phyloP scores from a whole-genome alignment of 495 filamentous ascomycete species.

The Neurospora sp. region DNA sequence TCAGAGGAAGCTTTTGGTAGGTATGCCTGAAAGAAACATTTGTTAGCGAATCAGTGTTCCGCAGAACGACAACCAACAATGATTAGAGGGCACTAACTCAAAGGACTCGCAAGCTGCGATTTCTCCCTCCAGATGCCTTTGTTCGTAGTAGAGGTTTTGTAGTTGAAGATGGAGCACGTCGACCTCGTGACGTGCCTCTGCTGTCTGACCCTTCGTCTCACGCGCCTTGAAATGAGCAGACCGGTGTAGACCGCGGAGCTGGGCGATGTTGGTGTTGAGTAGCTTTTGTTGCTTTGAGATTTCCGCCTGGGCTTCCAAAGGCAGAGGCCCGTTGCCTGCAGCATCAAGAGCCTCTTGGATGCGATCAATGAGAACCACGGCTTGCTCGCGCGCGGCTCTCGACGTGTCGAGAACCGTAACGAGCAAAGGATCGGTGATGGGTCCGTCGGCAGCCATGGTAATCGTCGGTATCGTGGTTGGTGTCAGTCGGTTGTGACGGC shows the following conservation, averaged over 20 bases:
- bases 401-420: slow-evolving; percentile 62
- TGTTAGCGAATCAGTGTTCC: background rate
- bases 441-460: slow-evolving; percentile 40
- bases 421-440: slow-evolving; percentile 62
- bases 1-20: slow-evolving; percentile 75
- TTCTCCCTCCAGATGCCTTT: slow-evolving; percentile 79
- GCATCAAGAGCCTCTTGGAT: slow-evolving; percentile 38
- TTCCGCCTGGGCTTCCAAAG: slow-evolving; percentile 46
- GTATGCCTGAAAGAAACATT: slow-evolving; percentile 53
- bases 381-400: slow-evolving; percentile 59
- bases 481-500: background rate
- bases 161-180: slow-evolving; percentile 85
- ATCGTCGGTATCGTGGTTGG: background rate
- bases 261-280: slow-evolving; percentile 67
- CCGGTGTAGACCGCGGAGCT: slow-evolving; percentile 74
- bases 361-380: slow-evolving; percentile 53
- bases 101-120: slow-evolving; percentile 86
- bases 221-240: slow-evolving; percentile 70
- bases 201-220: slow-evolving; percentile 77
- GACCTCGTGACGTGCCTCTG: slow-evolving; percentile 80
- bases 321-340: slow-evolving; percentile 22
- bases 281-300: slow-evolving; percentile 70
- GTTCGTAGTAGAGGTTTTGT: slow-evolving; percentile 95
- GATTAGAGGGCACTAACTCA: slow-evolving; percentile 51
- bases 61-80: background rate